Evolutionary conservation across 2,329 filamentous ascomycete species (phyloP).

Genomic region (Pseudocercospora vitis): DNA sequence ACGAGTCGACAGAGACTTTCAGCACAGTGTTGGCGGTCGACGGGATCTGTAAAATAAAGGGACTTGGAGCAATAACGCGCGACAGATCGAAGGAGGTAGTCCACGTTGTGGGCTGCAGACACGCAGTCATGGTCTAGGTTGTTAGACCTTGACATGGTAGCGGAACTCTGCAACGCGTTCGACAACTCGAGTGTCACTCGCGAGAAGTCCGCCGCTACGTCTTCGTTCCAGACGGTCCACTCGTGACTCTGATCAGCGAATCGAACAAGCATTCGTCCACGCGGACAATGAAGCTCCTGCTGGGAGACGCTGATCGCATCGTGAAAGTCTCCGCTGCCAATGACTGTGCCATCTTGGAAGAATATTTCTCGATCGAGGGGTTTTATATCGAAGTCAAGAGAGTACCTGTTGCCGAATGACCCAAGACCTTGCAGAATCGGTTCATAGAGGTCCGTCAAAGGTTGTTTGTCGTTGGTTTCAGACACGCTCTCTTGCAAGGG

Average conservation of each 20-base stretch:
- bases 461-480: conserved; percentile 6
- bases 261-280: conserved; percentile 42
- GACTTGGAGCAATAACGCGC: conserved; percentile 51
- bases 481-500: conserved; percentile 29
- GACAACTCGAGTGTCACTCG: conserved; percentile 39
- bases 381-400: conserved; percentile 54
- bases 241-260: conserved; percentile 36
- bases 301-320: conserved; percentile 44
- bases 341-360: conserved; percentile 57
- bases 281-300: conserved; percentile 47
- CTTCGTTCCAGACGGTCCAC: conserved; percentile 59
- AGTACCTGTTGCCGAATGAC: conserved; percentile 52
- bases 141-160: neutral
- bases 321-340: conserved; percentile 58
- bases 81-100: conserved; percentile 46
- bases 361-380: conserved; percentile 54
- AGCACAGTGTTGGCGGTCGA: conserved; percentile 54
- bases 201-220: conserved; percentile 50
- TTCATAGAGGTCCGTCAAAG: neutral
- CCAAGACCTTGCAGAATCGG: conserved; percentile 45
- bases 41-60: conserved; percentile 55
- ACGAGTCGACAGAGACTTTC: conserved; percentile 44
- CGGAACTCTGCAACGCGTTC: neutral
- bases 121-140: neutral
- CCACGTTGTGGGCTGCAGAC: conserved; percentile 15